Conservation (phyloP, 768 basidiomycete species). For the Solioccasus polychromus region DNA sequence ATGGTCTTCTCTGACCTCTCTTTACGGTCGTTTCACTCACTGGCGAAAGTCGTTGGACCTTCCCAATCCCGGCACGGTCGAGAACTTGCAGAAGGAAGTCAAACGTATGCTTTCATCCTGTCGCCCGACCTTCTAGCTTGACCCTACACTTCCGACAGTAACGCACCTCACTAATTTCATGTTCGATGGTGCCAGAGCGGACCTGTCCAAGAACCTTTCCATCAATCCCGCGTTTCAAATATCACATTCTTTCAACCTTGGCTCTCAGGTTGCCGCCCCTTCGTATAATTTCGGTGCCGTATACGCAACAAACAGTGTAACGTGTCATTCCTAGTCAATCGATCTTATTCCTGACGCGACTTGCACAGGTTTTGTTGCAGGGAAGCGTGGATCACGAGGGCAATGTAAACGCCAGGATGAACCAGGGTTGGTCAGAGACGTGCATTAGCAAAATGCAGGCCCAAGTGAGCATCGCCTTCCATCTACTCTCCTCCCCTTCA, state of each 20-base stretch:
- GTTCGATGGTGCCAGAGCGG: constrained; percentile 96
- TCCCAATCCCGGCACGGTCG: constrained; percentile 88
- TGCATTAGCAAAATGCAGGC: constrained; percentile 84
- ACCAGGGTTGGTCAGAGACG: constrained; percentile 80
- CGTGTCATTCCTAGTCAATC: constrained; percentile 5
- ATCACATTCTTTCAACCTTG: constrained; percentile 92
- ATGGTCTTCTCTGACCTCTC: constrained; percentile 55
- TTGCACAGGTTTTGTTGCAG: constrained; percentile 86
- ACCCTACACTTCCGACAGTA: constrained; percentile 41
- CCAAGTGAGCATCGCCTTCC: constrained; percentile 54
- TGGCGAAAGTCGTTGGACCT: constrained; percentile 83
- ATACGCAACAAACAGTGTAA: constrained; percentile 80
- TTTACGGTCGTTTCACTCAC: constrained; percentile 69
- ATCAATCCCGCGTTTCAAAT: constrained; percentile 97
- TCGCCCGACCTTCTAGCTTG: background rate
- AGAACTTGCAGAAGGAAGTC: constrained; percentile 91
- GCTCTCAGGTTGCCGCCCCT: constrained; percentile 77
- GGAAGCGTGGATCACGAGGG: constrained; percentile 94
- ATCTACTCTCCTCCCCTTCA: background rate
- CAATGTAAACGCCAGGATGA: constrained; percentile 81
- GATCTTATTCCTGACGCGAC: constrained; percentile 20
- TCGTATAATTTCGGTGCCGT: constrained; percentile 95
- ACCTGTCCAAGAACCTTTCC: constrained; percentile 90
- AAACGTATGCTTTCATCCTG: constrained; percentile 56
- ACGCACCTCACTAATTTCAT: constrained; percentile 92